Conservation (phyloP, 495 filamentous ascomycete species). For the Penicillium waksmanii region DNA sequence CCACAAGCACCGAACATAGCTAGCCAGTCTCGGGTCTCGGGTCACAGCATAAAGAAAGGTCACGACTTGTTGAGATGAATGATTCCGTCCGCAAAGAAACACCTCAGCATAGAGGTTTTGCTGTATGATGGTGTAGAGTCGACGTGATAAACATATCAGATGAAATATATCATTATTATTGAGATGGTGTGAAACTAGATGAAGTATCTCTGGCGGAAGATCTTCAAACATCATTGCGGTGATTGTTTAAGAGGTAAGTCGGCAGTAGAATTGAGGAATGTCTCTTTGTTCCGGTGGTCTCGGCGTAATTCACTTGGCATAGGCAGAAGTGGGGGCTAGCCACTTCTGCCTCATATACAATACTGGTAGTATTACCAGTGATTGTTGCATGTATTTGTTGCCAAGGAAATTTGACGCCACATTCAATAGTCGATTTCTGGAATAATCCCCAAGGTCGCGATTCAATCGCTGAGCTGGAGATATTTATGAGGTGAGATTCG, state of each 20-base stretch:
- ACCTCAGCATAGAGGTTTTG: not conserved
- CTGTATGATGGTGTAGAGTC: not conserved
- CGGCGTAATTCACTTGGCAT: not conserved
- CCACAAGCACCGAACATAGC: not conserved
- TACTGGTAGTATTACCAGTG: too few relatives aligned
- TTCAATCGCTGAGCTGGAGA: too few relatives aligned
- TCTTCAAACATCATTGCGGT: not conserved
- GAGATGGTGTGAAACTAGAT: not conserved
- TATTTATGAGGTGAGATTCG: too few relatives aligned
- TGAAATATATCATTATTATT: not conserved
- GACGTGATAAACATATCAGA: not conserved
- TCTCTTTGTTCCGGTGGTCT: not conserved
- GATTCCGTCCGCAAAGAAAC: not conserved
- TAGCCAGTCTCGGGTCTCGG: not conserved
- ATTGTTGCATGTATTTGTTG: too few relatives aligned
- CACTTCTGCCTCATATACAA: not conserved
- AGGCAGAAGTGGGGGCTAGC: not conserved
- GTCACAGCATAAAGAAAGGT: not conserved
- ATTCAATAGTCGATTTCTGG: too few relatives aligned
- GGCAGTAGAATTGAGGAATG: not conserved
- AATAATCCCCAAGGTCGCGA: too few relatives aligned
- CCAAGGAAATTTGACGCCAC: too few relatives aligned
- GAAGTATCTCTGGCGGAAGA: not conserved
- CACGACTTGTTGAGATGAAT: not conserved
- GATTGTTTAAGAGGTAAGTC: not conserved